phyloP scores from a whole-genome alignment of 225 moss, liverwort and hornwort genomes.

The Marchantia polymorpha region DNA sequence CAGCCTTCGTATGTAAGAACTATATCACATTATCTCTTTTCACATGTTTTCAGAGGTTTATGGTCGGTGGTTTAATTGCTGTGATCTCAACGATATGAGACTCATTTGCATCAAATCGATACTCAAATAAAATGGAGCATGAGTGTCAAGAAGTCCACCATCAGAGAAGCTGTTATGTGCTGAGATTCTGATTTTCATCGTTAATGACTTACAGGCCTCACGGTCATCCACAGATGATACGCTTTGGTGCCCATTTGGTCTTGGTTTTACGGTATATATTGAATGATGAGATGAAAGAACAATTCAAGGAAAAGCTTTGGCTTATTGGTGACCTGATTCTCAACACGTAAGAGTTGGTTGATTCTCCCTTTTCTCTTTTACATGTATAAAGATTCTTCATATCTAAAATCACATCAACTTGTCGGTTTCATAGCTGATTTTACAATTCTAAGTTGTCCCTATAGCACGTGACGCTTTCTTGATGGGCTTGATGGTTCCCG shows the following conservation, averaged over 20 bases:
- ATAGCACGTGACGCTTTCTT: neutral
- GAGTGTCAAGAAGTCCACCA: no score
- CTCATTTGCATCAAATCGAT: no score
- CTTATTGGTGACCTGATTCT: slow-evolving; percentile 89
- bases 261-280: slow-evolving; percentile 76
- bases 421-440: neutral
- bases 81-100: no score
- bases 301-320: slow-evolving; percentile 76
- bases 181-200: neutral
- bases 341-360: slow-evolving; percentile 49
- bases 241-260: slow-evolving; percentile 92
- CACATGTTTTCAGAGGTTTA: no score
- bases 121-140: no score
- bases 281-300: slow-evolving; percentile 72
- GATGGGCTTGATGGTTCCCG: neutral
- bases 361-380: neutral
- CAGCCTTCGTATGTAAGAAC: no score
- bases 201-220: slow-evolving; percentile 55
- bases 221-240: slow-evolving; percentile 97
- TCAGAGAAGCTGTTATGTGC: neutral
- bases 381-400: neutral
- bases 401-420: neutral
- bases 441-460: neutral
- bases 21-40: no score
- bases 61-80: no score